Percentiles rank a stretch among this genome's conserved stretches.
Conservation (phyloP, 495 filamentous ascomycete genomes). For the Penicillium atrosanguineum region DNA sequence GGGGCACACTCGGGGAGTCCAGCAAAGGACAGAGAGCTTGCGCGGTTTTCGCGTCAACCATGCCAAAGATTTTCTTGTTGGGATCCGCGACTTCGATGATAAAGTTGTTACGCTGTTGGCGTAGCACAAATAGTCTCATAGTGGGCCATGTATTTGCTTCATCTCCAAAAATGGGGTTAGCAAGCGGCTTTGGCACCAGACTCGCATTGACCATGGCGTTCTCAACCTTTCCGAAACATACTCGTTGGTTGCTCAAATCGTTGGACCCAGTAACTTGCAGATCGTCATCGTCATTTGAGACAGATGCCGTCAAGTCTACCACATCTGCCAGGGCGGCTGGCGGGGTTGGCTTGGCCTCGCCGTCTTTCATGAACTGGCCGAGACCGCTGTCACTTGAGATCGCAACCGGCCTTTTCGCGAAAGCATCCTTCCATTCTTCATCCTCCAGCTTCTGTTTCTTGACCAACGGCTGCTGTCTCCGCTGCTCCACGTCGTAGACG, state of each 20-base stretch:
- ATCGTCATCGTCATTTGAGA: constrained; percentile 42
- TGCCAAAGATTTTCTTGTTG: constrained; percentile 67
- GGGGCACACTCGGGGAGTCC: constrained; percentile 54
- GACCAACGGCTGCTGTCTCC: constrained; percentile 52
- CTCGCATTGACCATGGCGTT: constrained; percentile 65
- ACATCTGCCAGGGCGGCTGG: constrained; percentile 31
- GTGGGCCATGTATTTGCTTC: constrained; percentile 58
- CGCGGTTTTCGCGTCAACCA: constrained; percentile 67
- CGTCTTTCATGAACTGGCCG: constrained; percentile 62
- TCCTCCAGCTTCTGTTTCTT: constrained; percentile 63
- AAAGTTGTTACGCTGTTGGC: constrained; percentile 47
- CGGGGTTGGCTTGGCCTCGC: constrained; percentile 31
- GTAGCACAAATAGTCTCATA: constrained; percentile 66
- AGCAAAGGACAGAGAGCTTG: constrained; percentile 67
- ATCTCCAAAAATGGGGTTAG: constrained; percentile 45
- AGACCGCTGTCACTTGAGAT: constrained; percentile 53
- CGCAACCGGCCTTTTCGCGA: constrained; percentile 38
- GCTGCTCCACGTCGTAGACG: constrained; percentile 68
- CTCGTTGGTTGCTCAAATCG: constrained; percentile 54
- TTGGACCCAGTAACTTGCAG: constrained; percentile 43
- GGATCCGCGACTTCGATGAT: constrained; percentile 70
- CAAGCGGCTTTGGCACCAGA: constrained; percentile 61
- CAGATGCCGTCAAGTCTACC: constrained; percentile 63
- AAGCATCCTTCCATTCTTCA: constrained; percentile 37
- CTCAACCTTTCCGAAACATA: constrained; percentile 83